Conservation (phyloP, 2,329 filamentous ascomycete species). For the Colletotrichum cereale region DNA sequence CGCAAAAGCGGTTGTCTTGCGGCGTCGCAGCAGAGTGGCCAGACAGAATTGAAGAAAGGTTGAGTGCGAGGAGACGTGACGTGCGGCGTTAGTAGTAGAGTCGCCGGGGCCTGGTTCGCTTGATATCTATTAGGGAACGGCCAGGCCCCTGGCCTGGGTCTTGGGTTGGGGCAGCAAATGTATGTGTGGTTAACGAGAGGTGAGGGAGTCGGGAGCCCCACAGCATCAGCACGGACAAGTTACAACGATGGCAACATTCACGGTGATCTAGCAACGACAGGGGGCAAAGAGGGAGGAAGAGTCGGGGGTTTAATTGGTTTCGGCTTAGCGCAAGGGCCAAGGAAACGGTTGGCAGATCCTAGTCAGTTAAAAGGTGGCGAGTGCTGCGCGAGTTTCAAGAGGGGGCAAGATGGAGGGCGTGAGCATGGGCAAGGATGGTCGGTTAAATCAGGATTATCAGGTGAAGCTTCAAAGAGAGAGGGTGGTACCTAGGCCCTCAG, state of each 20-base stretch:
- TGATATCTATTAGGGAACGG: conserved; percentile 12
- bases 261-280: not conserved
- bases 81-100: not conserved
- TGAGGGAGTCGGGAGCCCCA: not conserved
- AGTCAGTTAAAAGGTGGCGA: conserved; percentile 1
- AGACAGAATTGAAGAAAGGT: not conserved
- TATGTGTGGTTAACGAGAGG: not conserved
- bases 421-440: conserved; percentile 16
- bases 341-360: conserved; percentile 2
- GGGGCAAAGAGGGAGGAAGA: not conserved
- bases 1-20: not conserved
- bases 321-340: conserved; percentile 1
- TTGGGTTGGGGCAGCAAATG: not conserved
- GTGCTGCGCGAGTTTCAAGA: conserved; percentile 32
- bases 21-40: not conserved
- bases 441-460: not conserved
- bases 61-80: not conserved
- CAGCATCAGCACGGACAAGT: conserved; percentile 9
- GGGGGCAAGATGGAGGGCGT: conserved; percentile 11
- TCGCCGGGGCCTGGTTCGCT: not conserved
- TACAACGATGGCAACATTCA: not conserved
- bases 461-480: not conserved
- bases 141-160: not conserved
- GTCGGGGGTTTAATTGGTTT: not conserved
- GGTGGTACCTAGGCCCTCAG: not conserved